Evolutionary conservation across 441 rosid genomes (phyloP).

Genomic region (Capsella rubella): DNA sequence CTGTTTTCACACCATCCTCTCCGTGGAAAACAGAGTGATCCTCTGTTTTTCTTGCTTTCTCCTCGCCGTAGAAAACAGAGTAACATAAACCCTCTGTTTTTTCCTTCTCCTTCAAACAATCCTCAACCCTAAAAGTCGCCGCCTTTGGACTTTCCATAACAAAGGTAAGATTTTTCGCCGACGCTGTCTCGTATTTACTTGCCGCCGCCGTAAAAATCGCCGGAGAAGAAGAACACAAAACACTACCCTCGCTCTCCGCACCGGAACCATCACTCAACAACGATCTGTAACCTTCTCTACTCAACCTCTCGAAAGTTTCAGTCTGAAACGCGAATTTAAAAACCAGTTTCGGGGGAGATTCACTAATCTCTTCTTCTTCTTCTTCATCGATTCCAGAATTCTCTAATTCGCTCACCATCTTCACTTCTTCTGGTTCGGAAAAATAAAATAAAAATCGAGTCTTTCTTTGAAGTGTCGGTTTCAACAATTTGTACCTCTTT

Average conservation of each 20-base stretch:
- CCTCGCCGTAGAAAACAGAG: neutral
- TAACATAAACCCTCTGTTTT: conserved; percentile 38
- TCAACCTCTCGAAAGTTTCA: conserved; percentile 39
- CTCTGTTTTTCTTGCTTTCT: conserved; percentile 30
- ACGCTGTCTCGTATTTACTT: conserved; percentile 15
- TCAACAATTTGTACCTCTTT: conserved; percentile 22
- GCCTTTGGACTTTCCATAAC: conserved; percentile 21
- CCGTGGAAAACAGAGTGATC: neutral
- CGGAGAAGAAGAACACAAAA: conserved; percentile 17
- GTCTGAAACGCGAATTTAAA: conserved; percentile 44
- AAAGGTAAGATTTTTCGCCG: conserved; percentile 34
- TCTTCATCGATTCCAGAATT: neutral
- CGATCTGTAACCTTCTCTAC: conserved; percentile 40
- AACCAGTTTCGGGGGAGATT: conserved; percentile 25
- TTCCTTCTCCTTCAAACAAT: conserved; percentile 27
- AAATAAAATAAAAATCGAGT: neutral
- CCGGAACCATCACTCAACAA: neutral
- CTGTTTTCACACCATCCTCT: conserved; percentile 32
- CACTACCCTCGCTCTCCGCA: neutral
- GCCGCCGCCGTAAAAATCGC: conserved; percentile 12
- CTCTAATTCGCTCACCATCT: conserved; percentile 21
- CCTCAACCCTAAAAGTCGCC: conserved; percentile 42
- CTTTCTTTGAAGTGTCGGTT: conserved; percentile 36
- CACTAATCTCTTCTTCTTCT: conserved; percentile 20
- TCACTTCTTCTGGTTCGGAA: neutral